Evolutionary conservation across 2,329 filamentous ascomycete species (phyloP).

Genomic region (Hypoxylon sp.): DNA sequence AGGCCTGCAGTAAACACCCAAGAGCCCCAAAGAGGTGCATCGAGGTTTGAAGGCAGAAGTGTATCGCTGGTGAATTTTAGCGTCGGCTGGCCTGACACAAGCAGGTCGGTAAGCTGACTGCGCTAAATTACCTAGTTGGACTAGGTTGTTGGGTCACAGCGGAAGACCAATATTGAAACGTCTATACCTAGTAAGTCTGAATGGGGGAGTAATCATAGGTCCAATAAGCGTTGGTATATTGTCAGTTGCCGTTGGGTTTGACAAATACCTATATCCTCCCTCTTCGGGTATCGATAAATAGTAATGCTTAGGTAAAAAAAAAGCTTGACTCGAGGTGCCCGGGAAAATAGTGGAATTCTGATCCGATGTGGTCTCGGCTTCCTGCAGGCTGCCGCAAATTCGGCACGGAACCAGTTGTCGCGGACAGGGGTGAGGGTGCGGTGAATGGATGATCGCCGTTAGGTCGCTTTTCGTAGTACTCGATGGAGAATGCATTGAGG

Average conservation of each 20-base stretch:
- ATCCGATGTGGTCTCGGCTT: constrained; percentile 40
- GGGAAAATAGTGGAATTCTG: constrained; percentile 37
- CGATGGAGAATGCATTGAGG: constrained; percentile 1
- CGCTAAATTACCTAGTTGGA: background rate
- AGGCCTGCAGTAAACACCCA: no score
- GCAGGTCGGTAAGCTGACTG: background rate
- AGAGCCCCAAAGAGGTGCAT: no score
- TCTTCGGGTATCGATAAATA: constrained; percentile 5
- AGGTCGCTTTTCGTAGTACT: constrained; percentile 13
- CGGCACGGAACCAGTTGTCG: constrained; percentile 33
- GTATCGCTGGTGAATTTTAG: background rate
- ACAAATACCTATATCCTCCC: background rate
- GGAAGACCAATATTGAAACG: background rate
- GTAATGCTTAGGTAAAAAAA: no score
- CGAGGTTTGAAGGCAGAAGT: background rate
- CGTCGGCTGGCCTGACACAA: background rate
- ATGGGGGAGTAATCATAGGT: background rate
- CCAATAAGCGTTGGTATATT: background rate
- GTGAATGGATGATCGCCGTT: constrained; percentile 10
- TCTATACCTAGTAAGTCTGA: background rate
- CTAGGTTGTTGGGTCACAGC: background rate
- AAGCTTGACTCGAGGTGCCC: constrained; percentile 21
- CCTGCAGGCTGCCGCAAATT: constrained; percentile 33
- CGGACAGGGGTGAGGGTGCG: constrained; percentile 25
- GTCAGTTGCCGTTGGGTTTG: background rate